These are phyloP conservation scores for Phialophora macrospora DNA, from an alignment of 2,329 filamentous ascomycete genomes.

Conservation along the genomic window DNA sequence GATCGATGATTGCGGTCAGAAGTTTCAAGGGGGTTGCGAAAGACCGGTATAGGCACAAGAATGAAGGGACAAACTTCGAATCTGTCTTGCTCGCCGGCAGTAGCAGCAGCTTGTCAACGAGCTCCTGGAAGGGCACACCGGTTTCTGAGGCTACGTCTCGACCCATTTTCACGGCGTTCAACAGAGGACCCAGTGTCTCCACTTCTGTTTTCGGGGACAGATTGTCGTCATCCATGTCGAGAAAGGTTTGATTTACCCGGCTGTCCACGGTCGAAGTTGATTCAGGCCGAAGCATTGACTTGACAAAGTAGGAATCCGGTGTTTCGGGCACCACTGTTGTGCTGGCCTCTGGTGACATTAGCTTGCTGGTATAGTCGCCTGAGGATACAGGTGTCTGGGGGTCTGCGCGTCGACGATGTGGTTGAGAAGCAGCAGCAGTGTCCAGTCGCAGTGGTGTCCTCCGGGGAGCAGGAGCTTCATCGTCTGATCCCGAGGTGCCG, in stretches of 20 bases:
- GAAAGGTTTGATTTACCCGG: constrained; percentile 37
- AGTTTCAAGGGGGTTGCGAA: constrained; percentile 83
- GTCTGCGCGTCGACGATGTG: constrained; percentile 25
- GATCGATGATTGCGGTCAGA: constrained; percentile 69
- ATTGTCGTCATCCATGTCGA: constrained; percentile 42
- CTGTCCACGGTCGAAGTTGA: constrained; percentile 35
- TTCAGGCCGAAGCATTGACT: constrained; percentile 35
- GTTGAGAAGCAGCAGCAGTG: constrained; percentile 28
- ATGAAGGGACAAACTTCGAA: constrained; percentile 83
- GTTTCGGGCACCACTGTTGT: constrained; percentile 34
- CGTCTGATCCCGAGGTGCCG: constrained; percentile 27
- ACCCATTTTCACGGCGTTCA: constrained; percentile 30
- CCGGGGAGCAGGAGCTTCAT: constrained; percentile 21
- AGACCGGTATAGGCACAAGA: constrained; percentile 90
- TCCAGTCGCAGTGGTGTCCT: constrained; percentile 35
- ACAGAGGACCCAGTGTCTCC: constrained; percentile 15
- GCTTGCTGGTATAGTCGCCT: constrained; percentile 29
- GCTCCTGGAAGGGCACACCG: constrained; percentile 62
- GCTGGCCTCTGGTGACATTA: constrained; percentile 22
- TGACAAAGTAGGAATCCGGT: constrained; percentile 37
- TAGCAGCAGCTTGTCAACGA: constrained; percentile 84
- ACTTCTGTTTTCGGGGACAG: constrained; percentile 25
- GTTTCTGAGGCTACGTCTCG: constrained; percentile 45
- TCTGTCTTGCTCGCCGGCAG: constrained; percentile 85
- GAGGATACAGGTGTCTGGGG: constrained; percentile 39